phyloP scores from a whole-genome alignment of 1,139 yeast genomes.

The Hanseniaspora uvarum region DNA sequence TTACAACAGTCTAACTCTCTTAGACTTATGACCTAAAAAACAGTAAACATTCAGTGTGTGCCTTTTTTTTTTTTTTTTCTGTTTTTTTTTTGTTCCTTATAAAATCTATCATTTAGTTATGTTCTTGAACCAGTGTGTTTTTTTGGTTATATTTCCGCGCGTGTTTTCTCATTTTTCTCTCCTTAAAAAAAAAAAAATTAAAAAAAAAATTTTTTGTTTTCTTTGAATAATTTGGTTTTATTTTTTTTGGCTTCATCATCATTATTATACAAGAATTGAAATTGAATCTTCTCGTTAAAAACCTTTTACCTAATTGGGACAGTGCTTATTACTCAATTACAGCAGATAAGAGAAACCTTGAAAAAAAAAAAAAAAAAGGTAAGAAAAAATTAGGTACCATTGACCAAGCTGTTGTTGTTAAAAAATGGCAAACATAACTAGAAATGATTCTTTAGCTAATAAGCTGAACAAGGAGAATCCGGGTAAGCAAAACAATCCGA shows the following conservation, averaged over 20 bases:
- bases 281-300: too few relatives aligned
- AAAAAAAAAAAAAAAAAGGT: not conserved
- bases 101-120: not conserved
- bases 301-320: not conserved
- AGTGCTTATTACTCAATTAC: not conserved
- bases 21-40: not conserved
- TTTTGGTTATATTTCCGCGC: not conserved
- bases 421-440: not conserved
- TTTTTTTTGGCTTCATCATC: not conserved
- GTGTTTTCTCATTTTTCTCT: not conserved
- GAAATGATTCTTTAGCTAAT: not conserved
- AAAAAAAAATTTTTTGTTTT: too few relatives aligned
- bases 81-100: not conserved
- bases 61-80: not conserved
- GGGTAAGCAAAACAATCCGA: too few relatives aligned
- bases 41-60: not conserved
- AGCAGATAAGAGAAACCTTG: not conserved
- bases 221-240: not conserved
- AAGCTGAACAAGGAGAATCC: not conserved
- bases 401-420: not conserved
- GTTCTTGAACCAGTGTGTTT: not conserved
- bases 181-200: not conserved
- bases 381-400: not conserved
- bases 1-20: not conserved
- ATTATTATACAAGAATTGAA: not conserved